phyloP scores from a whole-genome alignment of 805 yeast genomes.

The Starmerella cellae region DNA sequence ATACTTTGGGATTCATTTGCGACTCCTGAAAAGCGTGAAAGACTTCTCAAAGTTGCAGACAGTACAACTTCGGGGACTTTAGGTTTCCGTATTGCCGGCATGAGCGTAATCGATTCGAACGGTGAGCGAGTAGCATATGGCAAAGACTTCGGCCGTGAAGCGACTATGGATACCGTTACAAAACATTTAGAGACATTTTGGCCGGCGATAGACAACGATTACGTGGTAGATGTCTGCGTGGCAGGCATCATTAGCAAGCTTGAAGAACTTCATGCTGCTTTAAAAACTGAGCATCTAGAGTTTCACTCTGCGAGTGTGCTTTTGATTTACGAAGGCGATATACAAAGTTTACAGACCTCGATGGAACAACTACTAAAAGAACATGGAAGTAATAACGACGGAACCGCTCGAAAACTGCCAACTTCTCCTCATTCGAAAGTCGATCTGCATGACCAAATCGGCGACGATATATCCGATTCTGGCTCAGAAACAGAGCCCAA shows the following conservation, averaged over 20 bases:
- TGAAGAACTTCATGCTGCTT: slow-evolving; percentile 50
- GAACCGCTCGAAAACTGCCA: not conserved
- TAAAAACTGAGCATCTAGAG: slow-evolving; percentile 33
- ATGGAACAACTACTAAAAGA: slow-evolving; percentile 21
- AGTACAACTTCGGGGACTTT: slow-evolving; percentile 71
- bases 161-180: slow-evolving; percentile 32
- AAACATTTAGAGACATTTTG: slow-evolving; percentile 39
- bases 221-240: slow-evolving; percentile 27
- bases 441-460: too few species aligned
- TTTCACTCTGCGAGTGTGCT: slow-evolving; percentile 33
- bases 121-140: slow-evolving; percentile 41
- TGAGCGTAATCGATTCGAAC: slow-evolving; percentile 40
- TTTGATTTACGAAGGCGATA: slow-evolving; percentile 60
- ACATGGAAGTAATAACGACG: not conserved
- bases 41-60: slow-evolving; percentile 52
- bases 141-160: slow-evolving; percentile 57
- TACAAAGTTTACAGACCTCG: slow-evolving; percentile 37
- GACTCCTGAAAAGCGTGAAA: slow-evolving; percentile 41
- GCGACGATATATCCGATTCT: not conserved
- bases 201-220: slow-evolving; percentile 15
- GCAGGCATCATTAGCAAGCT: slow-evolving; percentile 44
- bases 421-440: not conserved
- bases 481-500: not conserved
- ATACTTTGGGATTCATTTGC: slow-evolving; percentile 49
- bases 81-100: slow-evolving; percentile 74